phyloP scores from a whole-genome alignment of 495 filamentous ascomycete species.

The Hypoxylon perforatum region DNA sequence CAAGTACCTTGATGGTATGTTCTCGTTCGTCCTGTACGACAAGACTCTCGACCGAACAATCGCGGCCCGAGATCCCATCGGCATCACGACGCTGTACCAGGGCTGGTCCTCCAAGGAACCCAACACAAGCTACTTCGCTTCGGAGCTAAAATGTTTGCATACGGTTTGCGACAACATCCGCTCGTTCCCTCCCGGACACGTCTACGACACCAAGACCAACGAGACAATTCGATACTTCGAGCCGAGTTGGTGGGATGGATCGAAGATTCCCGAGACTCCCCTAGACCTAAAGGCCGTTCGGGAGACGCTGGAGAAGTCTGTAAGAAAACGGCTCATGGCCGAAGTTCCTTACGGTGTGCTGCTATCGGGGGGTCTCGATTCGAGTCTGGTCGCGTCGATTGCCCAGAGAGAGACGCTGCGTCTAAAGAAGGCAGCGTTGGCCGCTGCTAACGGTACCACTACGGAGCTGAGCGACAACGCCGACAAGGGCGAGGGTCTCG shows the following conservation, averaged over 20 bases:
- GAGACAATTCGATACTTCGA: conserved; percentile 86
- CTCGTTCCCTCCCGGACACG: conserved; percentile 91
- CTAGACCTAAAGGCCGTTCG: conserved; percentile 84
- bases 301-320: conserved; percentile 85
- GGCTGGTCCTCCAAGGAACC: conserved; percentile 87
- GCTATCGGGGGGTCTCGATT: conserved; percentile 94
- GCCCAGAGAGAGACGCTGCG: conserved; percentile 90
- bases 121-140: conserved; percentile 91
- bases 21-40: conserved; percentile 98
- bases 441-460: conserved; percentile 56
- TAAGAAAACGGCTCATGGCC: conserved; percentile 97
- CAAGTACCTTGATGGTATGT: conserved; percentile 98
- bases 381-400: conserved; percentile 92
- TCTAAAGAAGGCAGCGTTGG: conserved; percentile 69
- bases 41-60: conserved; percentile 89
- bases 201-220: conserved; percentile 92
- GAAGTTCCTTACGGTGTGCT: conserved; percentile 98
- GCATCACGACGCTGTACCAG: conserved; percentile 96
- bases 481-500: conserved; percentile 72
- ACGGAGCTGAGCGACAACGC: conserved; percentile 56
- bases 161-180: conserved; percentile 96
- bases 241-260: conserved; percentile 91
- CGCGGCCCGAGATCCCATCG: conserved; percentile 95
- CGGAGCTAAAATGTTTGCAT: conserved; percentile 92
- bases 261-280: conserved; percentile 77